Percentiles rank a stretch among this genome's conserved stretches.
Conservation (phyloP, 108 stramenopile genomes). For the Cyclotella baltica region DNA sequence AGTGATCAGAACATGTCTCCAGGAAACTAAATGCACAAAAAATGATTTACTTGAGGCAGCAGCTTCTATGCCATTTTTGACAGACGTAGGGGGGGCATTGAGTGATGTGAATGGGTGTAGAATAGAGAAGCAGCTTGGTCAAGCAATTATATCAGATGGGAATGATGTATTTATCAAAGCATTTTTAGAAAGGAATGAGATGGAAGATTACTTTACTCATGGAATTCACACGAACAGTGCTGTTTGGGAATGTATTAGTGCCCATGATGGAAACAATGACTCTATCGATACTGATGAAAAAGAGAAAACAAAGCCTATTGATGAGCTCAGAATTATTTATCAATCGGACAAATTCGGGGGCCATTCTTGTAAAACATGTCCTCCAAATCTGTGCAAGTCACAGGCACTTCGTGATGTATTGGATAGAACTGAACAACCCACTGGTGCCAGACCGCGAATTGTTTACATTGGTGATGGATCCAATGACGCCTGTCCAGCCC, state of each 20-base stretch:
- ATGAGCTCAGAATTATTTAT: constrained; percentile 27
- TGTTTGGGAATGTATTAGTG: constrained; percentile 19
- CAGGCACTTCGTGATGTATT: constrained; percentile 45
- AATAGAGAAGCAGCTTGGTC: constrained; percentile 12
- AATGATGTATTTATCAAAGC: constrained; percentile 48
- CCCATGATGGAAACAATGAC: neutral
- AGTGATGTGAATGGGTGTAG: constrained; percentile 14
- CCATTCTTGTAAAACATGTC: constrained; percentile 36
- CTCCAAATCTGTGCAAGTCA: constrained; percentile 55
- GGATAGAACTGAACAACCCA: constrained; percentile 17
- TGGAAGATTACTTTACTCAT: constrained; percentile 40
- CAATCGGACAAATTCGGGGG: constrained; percentile 53
- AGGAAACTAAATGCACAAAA: constrained; percentile 17
- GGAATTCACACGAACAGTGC: constrained; percentile 44
- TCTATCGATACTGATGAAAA: neutral
- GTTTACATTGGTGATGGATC: constrained; percentile 56
- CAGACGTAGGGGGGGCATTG: constrained; percentile 33
- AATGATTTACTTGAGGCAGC: constrained; percentile 43
- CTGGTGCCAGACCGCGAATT: constrained; percentile 23
- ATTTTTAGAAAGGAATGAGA: constrained; percentile 36
- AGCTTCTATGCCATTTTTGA: constrained; percentile 43
- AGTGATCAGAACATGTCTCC: constrained; percentile 30
- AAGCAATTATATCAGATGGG: constrained; percentile 55
- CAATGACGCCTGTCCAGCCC: constrained; percentile 55
- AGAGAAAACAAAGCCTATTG: neutral